Evolutionary conservation across 192 early-diverging fungal genomes (phyloP).

Genomic region (Linderina pennispora): DNA sequence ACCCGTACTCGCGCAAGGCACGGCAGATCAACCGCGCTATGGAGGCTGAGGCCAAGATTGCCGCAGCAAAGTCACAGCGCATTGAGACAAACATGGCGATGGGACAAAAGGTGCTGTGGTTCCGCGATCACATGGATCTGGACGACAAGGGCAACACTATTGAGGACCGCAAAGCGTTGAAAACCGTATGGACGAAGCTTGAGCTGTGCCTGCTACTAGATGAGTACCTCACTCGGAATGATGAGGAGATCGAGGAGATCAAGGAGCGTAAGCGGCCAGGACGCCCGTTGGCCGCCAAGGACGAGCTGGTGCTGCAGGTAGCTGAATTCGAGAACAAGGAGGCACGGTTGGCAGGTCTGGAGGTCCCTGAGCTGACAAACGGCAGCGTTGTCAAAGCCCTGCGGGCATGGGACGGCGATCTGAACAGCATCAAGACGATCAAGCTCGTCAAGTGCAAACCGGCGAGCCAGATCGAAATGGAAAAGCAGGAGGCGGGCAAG

Average conservation of each 20-base stretch:
- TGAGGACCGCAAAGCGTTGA: constrained; percentile 43
- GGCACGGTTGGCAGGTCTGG: constrained; percentile 23
- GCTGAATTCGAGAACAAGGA: constrained; percentile 20
- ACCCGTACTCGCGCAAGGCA: constrained; percentile 71
- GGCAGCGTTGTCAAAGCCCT: constrained; percentile 23
- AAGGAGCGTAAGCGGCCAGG: constrained; percentile 29
- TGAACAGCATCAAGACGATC: constrained; percentile 41
- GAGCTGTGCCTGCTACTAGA: constrained; percentile 15
- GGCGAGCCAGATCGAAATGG: background rate
- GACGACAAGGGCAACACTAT: constrained; percentile 30
- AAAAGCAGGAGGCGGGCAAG: background rate
- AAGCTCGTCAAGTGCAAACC: constrained; percentile 33
- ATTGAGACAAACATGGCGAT: constrained; percentile 22
- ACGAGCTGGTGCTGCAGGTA: constrained; percentile 28
- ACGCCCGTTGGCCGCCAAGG: constrained; percentile 28
- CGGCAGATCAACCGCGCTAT: constrained; percentile 58
- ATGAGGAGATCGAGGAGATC: constrained; percentile 53
- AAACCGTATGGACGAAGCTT: constrained; percentile 25
- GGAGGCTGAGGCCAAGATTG: constrained; percentile 46
- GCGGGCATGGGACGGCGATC: constrained; percentile 39
- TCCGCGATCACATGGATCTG: constrained; percentile 56
- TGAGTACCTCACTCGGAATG: constrained; percentile 54
- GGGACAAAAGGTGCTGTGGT: constrained; percentile 60
- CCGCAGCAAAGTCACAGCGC: constrained; percentile 39
- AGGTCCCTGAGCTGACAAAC: constrained; percentile 36